Percentiles rank a stretch among this genome's conserved stretches.
Conservation (phyloP, 2,329 filamentous ascomycete genomes). For the Tetracladium maxilliforme region DNA sequence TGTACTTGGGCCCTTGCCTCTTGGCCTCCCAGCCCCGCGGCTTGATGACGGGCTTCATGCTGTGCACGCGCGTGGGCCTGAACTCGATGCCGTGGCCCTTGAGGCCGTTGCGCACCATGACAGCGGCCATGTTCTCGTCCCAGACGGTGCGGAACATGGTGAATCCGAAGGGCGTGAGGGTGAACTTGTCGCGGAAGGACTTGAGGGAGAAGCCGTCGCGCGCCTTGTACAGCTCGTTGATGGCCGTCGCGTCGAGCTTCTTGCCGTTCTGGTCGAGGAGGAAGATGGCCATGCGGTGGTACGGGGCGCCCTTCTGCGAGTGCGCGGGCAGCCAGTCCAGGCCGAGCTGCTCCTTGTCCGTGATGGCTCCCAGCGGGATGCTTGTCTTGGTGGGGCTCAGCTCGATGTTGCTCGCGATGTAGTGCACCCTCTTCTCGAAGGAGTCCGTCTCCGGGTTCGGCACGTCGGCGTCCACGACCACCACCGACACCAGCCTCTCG, state of each 20-base stretch:
- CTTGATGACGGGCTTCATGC: conserved; percentile 46
- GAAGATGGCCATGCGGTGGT: conserved; percentile 77
- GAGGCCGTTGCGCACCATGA: conserved; percentile 70
- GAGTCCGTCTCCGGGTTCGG: conserved; percentile 61
- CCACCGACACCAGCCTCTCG: conserved; percentile 69
- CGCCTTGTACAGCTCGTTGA: conserved; percentile 33
- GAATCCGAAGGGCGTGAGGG: conserved; percentile 61
- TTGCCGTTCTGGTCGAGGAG: conserved; percentile 64
- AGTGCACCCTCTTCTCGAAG: conserved; percentile 77
- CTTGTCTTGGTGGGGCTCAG: conserved; percentile 44
- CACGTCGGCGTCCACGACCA: conserved; percentile 81
- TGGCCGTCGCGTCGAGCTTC: conserved; percentile 38
- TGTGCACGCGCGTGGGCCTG: conserved; percentile 62
- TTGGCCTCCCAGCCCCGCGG: conserved; percentile 52
- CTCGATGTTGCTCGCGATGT: conserved; percentile 62
- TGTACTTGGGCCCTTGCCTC: conserved; percentile 49
- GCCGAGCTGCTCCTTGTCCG: conserved; percentile 49
- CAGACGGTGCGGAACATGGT: conserved; percentile 79
- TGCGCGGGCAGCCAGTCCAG: conserved; percentile 74
- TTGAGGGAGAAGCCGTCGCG: conserved; percentile 64
- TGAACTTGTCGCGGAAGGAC: conserved; percentile 56
- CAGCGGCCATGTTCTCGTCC: conserved; percentile 75
- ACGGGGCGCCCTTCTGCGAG: conserved; percentile 78
- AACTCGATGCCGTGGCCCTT: conserved; percentile 73
- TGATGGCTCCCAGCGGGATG: conserved; percentile 49